Evolutionary conservation across 2,329 filamentous ascomycete genomes (phyloP).

Genomic region (Calonectria pteridis): DNA sequence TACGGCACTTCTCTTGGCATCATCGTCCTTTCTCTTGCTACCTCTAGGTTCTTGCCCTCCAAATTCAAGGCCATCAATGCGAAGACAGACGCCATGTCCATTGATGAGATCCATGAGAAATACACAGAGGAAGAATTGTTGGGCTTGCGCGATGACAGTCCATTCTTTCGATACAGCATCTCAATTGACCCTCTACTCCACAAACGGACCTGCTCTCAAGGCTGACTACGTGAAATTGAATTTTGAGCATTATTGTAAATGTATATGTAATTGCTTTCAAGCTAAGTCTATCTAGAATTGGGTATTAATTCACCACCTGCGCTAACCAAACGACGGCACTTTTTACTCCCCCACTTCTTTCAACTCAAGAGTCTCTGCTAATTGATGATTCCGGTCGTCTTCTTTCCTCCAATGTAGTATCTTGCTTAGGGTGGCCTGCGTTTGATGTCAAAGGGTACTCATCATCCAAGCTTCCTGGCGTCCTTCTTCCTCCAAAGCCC

Average conservation of each 20-base stretch:
- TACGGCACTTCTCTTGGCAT: background rate
- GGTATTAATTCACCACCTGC: background rate
- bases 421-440: conserved; percentile 37
- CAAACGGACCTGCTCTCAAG: background rate
- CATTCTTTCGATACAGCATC: background rate
- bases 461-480: conserved; percentile 20
- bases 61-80: background rate
- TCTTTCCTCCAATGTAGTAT: background rate
- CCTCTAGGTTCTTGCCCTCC: background rate
- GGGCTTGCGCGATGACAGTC: background rate
- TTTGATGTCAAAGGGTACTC: conserved; percentile 40
- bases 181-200: conserved; percentile 47
- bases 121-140: background rate
- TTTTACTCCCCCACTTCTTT: background rate
- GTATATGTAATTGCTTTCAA: background rate
- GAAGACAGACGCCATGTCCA: background rate
- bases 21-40: background rate
- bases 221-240: background rate
- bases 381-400: background rate
- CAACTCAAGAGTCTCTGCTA: background rate
- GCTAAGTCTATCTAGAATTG: background rate
- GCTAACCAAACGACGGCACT: no score
- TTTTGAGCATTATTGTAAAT: background rate
- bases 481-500: conserved; percentile 11
- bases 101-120: background rate